Evolutionary conservation across 345 rosid species (phyloP).

Genomic region (Citrus inodora): DNA sequence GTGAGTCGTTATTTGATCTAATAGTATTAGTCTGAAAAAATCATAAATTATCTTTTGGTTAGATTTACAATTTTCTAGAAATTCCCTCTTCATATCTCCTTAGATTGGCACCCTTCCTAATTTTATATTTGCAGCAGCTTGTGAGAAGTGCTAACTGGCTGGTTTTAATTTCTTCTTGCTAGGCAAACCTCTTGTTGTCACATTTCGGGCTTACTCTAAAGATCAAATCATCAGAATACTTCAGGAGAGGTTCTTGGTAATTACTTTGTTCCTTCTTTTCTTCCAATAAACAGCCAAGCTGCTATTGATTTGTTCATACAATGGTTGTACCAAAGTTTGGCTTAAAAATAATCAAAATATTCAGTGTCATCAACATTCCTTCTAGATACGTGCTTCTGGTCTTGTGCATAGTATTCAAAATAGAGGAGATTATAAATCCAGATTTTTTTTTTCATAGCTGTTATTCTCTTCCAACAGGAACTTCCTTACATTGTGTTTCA

Average conservation of each 20-base stretch:
- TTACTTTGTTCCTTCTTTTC: constrained; percentile 4
- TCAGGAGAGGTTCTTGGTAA: constrained; percentile 81
- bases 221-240: constrained; percentile 75
- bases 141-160: constrained; percentile 3
- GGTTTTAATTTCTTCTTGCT: constrained; percentile 8
- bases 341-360: background rate
- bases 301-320: background rate
- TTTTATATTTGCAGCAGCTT: background rate
- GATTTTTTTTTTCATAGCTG: background rate
- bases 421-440: background rate
- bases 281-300: background rate
- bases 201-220: constrained; percentile 74
- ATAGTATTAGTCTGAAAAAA: background rate
- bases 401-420: background rate
- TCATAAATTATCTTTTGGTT: background rate
- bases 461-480: constrained; percentile 38
- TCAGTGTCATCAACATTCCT: background rate
- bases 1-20: constrained; percentile 36
- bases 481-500: constrained; percentile 63
- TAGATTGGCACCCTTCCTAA: background rate
- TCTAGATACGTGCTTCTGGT: background rate
- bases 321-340: background rate
- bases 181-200: constrained; percentile 85
- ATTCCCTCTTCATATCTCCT: background rate
- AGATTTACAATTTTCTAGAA: background rate